These are phyloP conservation scores for Spencermartinsiella ligniputridi DNA, from an alignment of 1,139 yeast genomes.

Conservation along the genomic window DNA sequence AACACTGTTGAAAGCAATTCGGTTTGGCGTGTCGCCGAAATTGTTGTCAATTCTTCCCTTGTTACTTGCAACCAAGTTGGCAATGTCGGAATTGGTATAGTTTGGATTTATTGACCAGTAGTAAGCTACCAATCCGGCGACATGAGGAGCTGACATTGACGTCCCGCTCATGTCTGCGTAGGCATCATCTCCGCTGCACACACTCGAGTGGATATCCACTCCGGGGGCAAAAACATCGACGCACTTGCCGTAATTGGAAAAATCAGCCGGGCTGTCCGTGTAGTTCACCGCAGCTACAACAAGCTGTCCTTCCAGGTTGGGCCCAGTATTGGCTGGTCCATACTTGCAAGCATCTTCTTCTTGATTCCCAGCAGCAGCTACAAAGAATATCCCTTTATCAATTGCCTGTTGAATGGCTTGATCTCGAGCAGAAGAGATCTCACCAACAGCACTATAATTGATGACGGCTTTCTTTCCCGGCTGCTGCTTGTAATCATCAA, in stretches of 20 bases:
- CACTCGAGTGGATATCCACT: constrained; percentile 51
- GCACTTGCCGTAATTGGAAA: constrained; percentile 84
- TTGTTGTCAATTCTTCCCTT: constrained; percentile 18
- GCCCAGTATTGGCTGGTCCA: constrained; percentile 71
- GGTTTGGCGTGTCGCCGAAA: constrained; percentile 23
- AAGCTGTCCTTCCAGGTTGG: constrained; percentile 56
- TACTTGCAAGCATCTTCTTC: constrained; percentile 69
- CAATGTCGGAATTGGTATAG: constrained; percentile 18
- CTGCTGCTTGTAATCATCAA: constrained; percentile 51
- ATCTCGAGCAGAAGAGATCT: constrained; percentile 75
- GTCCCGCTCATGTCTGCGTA: constrained; percentile 67
- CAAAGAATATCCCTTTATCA: constrained; percentile 57
- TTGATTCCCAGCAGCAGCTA: constrained; percentile 86
- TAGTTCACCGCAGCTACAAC: constrained; percentile 79
- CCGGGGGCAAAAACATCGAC: constrained; percentile 85
- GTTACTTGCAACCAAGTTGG: constrained; percentile 22
- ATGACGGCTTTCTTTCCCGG: constrained; percentile 84
- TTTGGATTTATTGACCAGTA: constrained; percentile 44
- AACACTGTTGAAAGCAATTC: constrained; percentile 26
- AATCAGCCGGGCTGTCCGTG: constrained; percentile 61
- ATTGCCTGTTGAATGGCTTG: constrained; percentile 82
- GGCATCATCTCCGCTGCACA: constrained; percentile 19
- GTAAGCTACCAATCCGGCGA: constrained; percentile 69
- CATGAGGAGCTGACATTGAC: constrained; percentile 84
- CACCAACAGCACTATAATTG: constrained; percentile 89